A percentile compares a stretch with the other conserved stretches of the same genome.
These are phyloP conservation scores for Xeromyces bisporus DNA, from an alignment of 495 filamentous ascomycete genomes.

Conservation along the genomic window DNA sequence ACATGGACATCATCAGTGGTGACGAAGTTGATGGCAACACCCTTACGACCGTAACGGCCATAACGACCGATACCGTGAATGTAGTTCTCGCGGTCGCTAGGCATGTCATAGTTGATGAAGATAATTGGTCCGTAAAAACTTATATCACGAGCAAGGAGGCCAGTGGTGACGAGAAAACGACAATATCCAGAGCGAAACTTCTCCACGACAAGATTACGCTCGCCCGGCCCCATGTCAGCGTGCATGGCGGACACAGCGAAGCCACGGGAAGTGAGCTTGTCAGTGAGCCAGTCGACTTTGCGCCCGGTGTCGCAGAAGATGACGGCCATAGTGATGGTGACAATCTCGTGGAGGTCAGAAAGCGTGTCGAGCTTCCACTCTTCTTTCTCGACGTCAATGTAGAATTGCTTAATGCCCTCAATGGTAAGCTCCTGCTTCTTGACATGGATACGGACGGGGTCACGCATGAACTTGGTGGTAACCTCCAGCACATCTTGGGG, in stretches of 20 bases:
- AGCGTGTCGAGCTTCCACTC: slow-evolving; percentile 99
- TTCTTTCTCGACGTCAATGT: slow-evolving; percentile 99
- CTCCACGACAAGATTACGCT: slow-evolving; percentile 99
- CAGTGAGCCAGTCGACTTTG: slow-evolving; percentile 99
- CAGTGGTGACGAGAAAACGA: slow-evolving; percentile 93
- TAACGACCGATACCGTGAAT: slow-evolving; percentile 98
- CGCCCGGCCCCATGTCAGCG: slow-evolving; percentile 93
- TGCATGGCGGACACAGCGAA: slow-evolving; percentile 99
- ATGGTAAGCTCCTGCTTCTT: slow-evolving; percentile 99
- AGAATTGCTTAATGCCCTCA: slow-evolving; percentile 99
- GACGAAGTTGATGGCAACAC: slow-evolving; percentile 99
- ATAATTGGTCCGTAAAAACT: slow-evolving; percentile 97
- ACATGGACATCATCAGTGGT: slow-evolving; percentile 98
- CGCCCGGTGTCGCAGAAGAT: slow-evolving; percentile 99
- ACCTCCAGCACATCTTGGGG: slow-evolving; percentile 98
- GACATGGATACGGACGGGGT: slow-evolving; percentile 95
- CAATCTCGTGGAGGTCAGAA: slow-evolving; percentile 95
- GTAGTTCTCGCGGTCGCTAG: slow-evolving; percentile 99
- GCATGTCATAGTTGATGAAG: slow-evolving; percentile 99
- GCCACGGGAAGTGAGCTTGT: slow-evolving; percentile 93
- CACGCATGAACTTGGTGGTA: slow-evolving; percentile 99
- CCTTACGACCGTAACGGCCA: slow-evolving; percentile 97
- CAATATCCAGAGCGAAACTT: slow-evolving; percentile 97
- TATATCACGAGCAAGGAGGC: slow-evolving; percentile 93
- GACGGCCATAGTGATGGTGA: slow-evolving; percentile 97